Evolutionary conservation across 2,329 filamentous ascomycete species (phyloP), one percentile per base, ranked within the genome.

Genomic region (Nemania sp.): DNA sequence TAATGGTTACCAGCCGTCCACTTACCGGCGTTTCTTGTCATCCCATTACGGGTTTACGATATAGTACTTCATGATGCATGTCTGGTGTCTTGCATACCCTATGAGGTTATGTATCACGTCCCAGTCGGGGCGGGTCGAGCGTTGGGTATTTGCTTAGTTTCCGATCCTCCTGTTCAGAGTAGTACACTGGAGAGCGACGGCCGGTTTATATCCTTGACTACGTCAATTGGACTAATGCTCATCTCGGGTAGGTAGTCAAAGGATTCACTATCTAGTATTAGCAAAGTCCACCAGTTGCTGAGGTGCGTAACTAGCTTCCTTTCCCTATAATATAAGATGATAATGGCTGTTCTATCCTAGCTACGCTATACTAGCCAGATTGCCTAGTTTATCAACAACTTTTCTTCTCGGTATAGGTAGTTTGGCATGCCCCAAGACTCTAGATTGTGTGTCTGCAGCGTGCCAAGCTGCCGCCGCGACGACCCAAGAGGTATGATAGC

Each of bases 31-130:
- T 55, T 47, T 47, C 6, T 38, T 35, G 35, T 20, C 26, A 35
- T 24, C 35, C 35, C n/a, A 22, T 15, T 26, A 32, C 29, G 51
- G 27, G 27, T 54, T 35, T 22, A 5, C 26, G 38, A 55, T 18
- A 18, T 55, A 45, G 24, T 13, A 45, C 13, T 45, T 5, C n/a
- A 47, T 38, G 38, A 38, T 41, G 24, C 51, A 57, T 45, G n/a
- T 10, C 54, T 18, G n/a, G 47, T 58, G 58, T 59, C 54, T 58
- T 62, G 64, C 58, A 57, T 66, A 15, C 52, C 57, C 24, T 38
- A 45, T n/a, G 6, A 22, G n/a, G 27, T 49, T 18, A 13, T n/a
- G 43, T 64, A 59, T 55, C 51, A 38, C n/a, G 26, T 32, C 45
- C 32, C 47, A n/a, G 32, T 35, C 45, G 22, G 27, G 32, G 11